A percentile compares a stretch with the other conserved stretches of the same genome.
phyloP scores from a whole-genome alignment of 495 filamentous ascomycete species.

The Neurospora sp. region DNA sequence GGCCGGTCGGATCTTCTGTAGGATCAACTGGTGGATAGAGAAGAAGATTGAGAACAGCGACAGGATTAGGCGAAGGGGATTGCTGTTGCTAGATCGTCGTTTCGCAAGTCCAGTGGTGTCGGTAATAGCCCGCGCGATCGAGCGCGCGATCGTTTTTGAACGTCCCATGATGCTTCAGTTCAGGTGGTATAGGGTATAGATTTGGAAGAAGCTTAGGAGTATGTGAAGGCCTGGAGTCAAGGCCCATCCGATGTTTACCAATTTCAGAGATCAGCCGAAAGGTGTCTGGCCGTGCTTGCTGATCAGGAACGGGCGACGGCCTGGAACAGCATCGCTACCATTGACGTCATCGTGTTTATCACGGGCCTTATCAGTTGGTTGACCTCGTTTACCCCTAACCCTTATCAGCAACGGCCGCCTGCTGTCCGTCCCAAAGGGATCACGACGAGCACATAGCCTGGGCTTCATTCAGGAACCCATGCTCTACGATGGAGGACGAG shows the following conservation, averaged over 20 bases:
- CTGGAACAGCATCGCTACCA: too few relatives aligned
- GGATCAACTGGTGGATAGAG: conserved; percentile 26
- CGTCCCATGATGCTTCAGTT: conserved; percentile 13
- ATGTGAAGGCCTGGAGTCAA: too few relatives aligned
- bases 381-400: too few relatives aligned
- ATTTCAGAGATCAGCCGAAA: not conserved
- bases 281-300: not conserved
- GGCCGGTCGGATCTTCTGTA: conserved; percentile 27
- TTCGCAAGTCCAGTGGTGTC: conserved; percentile 12
- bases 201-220: not conserved
- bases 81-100: not conserved
- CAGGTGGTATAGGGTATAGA: not conserved
- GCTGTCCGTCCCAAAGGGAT: too few relatives aligned
- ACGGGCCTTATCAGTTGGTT: too few relatives aligned
- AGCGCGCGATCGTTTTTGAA: conserved; percentile 20
- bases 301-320: not conserved
- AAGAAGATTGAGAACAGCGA: conserved; percentile 26
- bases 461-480: too few relatives aligned
- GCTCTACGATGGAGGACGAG: too few relatives aligned
- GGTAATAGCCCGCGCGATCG: conserved; percentile 27
- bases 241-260: not conserved
- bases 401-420: too few relatives aligned
- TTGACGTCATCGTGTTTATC: too few relatives aligned
- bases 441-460: too few relatives aligned
- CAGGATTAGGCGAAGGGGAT: conserved; percentile 13